These are phyloP conservation scores for Moricandia arvensis DNA, from an alignment of 345 rosid species.

Conservation along the genomic window DNA sequence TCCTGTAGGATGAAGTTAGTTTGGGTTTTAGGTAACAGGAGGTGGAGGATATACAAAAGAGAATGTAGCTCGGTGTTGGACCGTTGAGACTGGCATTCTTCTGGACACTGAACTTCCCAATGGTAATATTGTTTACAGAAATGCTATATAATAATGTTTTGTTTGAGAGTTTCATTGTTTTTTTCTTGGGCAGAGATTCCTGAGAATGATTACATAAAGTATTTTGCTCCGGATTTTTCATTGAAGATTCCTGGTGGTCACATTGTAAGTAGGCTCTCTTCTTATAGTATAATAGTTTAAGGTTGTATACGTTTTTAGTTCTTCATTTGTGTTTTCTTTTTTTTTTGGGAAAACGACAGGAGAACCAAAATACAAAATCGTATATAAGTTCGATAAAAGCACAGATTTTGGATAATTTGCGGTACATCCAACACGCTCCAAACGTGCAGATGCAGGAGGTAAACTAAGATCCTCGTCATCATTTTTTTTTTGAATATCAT, in stretches of 20 bases:
- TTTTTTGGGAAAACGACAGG: constrained; percentile 46
- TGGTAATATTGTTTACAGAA: constrained; percentile 32
- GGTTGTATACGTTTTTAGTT: too few species aligned
- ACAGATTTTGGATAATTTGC: constrained; percentile 89
- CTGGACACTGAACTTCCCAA: constrained; percentile 89
- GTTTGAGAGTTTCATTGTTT: background rate
- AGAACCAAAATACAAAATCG: constrained; percentile 83
- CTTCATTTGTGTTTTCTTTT: background rate
- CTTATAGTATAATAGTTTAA: too few species aligned
- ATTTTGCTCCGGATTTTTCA: constrained; percentile 80
- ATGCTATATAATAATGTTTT: background rate
- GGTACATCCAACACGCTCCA: constrained; percentile 91
- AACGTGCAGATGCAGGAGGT: constrained; percentile 99
- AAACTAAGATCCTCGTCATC: constrained; percentile 14
- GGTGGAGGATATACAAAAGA: constrained; percentile 99
- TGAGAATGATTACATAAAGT: constrained; percentile 76
- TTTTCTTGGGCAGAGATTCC: constrained; percentile 74
- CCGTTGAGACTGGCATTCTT: constrained; percentile 91
- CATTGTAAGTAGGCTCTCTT: constrained; percentile 52
- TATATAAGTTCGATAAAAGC: constrained; percentile 78
- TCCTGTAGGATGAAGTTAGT: background rate
- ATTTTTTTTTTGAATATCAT: too few species aligned
- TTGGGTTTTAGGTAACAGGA: constrained; percentile 71
- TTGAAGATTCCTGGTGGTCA: constrained; percentile 82
- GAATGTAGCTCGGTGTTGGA: constrained; percentile 99